Base-by-base conservation (phyloP, 1,284 basidiomycete genomes). In the Ustilago hordei region DNA sequence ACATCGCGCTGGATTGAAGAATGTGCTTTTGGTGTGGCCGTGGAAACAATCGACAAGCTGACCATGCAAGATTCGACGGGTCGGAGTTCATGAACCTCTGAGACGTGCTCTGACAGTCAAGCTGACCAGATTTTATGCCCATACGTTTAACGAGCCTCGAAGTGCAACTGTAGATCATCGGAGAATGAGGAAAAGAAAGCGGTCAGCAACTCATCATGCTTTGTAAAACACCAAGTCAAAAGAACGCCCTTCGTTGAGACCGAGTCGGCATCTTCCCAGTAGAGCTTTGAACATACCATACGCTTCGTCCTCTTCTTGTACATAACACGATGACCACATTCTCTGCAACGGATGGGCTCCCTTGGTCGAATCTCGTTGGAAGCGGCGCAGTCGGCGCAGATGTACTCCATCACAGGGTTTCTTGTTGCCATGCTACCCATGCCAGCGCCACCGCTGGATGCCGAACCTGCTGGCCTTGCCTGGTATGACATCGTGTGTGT, bases 321-420 rank as follows among this genome's bases (percentile, higher is more conserved):
- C 94, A 99, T 97, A 86, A 99, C 95, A 75, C 96, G 91, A 87
- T 98, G 96, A 2, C 96, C 96, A 85, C 96, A 99, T 86, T 98
- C 95, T 81, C 93, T 90, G 88, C 96, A 99, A 65, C 96, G 92
- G 81, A 98, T 97, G 53, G 95, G 94, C 87, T 99, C 96, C 70
- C 93, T 89, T n/a, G 93, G 89, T 86, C 92, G 92, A 86, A 98
- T 95, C 84, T 93, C 91, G 86, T 97, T 98, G 88, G 93, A 93
- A 3, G 92, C 92, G 67, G 94, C 93, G 87, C 96, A 98, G 87
- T 98, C 95, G 84, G 95, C 95, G 86, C 95, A 97, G 62, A 95
- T 91, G 85, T 97, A 97, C 87, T 95, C 81, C 71, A 81, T 81
- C 8, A 77, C 76, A 15, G 80, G 81, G 50, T 75, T 75, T 56